A percentile compares a stretch with the other conserved stretches of the same genome.
Evolutionary conservation across 495 filamentous ascomycete species (phyloP).

Genomic region (Aspergillus biplanus): DNA sequence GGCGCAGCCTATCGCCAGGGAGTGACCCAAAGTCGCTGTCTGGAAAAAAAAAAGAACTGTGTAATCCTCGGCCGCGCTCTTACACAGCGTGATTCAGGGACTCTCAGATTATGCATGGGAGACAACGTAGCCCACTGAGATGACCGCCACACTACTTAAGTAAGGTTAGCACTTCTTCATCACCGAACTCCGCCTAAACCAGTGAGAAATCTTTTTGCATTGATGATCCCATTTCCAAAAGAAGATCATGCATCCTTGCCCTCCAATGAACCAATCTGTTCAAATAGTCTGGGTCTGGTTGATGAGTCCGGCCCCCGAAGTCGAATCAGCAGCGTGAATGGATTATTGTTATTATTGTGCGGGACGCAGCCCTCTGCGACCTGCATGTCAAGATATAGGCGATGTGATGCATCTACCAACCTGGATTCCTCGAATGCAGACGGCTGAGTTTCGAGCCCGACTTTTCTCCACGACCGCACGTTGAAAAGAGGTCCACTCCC

Average conservation of each 20-base stretch:
- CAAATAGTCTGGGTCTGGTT: slow-evolving; percentile 11
- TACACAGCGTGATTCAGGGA: slow-evolving; percentile 19
- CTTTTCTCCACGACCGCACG: slow-evolving; percentile 27
- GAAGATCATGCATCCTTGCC: slow-evolving; percentile 22
- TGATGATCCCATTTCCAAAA: slow-evolving; percentile 24
- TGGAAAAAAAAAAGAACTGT: slow-evolving; percentile 18
- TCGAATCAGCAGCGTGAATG: slow-evolving; percentile 21
- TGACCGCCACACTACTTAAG: slow-evolving; percentile 28
- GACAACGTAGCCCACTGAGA: slow-evolving; percentile 27
- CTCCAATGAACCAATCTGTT: slow-evolving; percentile 24
- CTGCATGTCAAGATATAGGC: slow-evolving; percentile 32
- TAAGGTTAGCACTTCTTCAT: slow-evolving; percentile 30
- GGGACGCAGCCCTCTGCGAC: slow-evolving; percentile 26
- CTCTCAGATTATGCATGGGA: slow-evolving; percentile 26
- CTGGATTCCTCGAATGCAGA: slow-evolving; percentile 25
- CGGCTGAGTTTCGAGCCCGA: slow-evolving; percentile 19
- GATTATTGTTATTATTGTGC: slow-evolving; percentile 15
- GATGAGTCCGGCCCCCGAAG: slow-evolving; percentile 9
- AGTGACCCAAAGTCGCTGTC: slow-evolving; percentile 7
- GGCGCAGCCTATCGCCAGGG: slow-evolving; percentile 18
- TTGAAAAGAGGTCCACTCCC: slow-evolving; percentile 31
- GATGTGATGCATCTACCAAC: slow-evolving; percentile 39
- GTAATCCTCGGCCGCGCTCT: slow-evolving; percentile 29
- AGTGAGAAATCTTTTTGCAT: slow-evolving; percentile 18
- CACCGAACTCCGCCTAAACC: slow-evolving; percentile 17